phyloP scores from a whole-genome alignment of 257 asterid species.

The Nyctanthes arbortristis region DNA sequence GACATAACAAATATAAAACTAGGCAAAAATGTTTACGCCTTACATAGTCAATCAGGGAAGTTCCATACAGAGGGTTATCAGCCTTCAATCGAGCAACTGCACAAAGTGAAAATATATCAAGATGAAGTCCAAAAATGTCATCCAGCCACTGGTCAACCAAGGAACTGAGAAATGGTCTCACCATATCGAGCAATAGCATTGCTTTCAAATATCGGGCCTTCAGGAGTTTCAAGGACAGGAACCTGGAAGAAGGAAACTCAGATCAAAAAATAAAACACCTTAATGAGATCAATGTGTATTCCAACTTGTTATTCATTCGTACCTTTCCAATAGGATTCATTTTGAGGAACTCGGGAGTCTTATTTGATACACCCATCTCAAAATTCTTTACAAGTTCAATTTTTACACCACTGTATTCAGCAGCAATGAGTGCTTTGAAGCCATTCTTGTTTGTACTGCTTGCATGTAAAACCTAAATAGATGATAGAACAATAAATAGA shows the following conservation, averaged over 20 bases:
- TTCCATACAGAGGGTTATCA: conserved; percentile 57
- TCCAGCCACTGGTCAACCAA: not conserved
- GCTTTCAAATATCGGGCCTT: conserved; percentile 85
- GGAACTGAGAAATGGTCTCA: conserved; percentile 18
- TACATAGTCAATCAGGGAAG: conserved; percentile 74
- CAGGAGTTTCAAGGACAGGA: conserved; percentile 94
- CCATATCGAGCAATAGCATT: conserved; percentile 97
- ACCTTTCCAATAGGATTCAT: conserved; percentile 96
- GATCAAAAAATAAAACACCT: not conserved
- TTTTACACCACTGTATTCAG: conserved; percentile 58
- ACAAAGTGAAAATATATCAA: conserved; percentile 11
- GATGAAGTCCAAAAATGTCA: not conserved
- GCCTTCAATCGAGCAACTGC: conserved; percentile 62
- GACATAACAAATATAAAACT: not conserved
- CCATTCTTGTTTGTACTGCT: conserved; percentile 52
- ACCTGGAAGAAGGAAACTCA: conserved; percentile 40
- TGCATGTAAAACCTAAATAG: conserved; percentile 62
- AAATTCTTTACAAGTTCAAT: conserved; percentile 59
- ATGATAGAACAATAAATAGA: no score
- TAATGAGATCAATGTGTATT: not conserved
- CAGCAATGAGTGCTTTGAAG: conserved; percentile 59
- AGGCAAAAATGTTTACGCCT: conserved; percentile 19
- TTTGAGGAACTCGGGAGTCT: conserved; percentile 78
- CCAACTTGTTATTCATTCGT: not conserved
- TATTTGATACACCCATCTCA: conserved; percentile 72